Percentiles rank a stretch among this genome's conserved stretches.
Conservation (phyloP, 306 rosid genomes). For the Citrullus colocynthis region DNA sequence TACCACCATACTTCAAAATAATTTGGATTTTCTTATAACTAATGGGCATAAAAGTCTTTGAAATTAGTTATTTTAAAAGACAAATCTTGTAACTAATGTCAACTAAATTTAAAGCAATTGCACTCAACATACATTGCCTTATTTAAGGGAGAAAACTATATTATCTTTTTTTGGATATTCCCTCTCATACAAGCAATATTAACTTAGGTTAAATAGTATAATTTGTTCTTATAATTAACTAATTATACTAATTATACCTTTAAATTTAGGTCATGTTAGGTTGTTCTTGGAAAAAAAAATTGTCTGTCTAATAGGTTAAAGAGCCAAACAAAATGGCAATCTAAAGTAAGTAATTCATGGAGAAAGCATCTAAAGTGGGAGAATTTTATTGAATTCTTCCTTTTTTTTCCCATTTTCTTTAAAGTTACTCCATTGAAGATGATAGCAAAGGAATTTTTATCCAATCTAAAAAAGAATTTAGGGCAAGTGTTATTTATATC, state of each 20-base stretch:
- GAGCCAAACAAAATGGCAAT: not conserved
- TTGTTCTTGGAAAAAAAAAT: not conserved
- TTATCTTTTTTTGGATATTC: not conserved
- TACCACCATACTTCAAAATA: too few relatives aligned
- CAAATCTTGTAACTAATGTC: not conserved
- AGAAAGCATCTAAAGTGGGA: not conserved
- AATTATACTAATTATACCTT: not conserved
- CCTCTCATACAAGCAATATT: not conserved
- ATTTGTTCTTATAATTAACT: not conserved
- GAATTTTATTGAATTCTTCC: not conserved
- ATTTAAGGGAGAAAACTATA: not conserved
- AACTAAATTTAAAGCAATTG: not conserved
- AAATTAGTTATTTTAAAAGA: not conserved
- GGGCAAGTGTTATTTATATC: too few relatives aligned
- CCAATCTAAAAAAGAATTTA: too few relatives aligned
- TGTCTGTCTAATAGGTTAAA: not conserved
- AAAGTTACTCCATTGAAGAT: not conserved
- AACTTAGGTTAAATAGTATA: not conserved
- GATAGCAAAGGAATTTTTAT: too few relatives aligned
- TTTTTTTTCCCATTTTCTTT: not conserved
- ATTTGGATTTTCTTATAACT: not conserved
- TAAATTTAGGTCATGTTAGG: not conserved
- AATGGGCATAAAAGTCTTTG: not conserved
- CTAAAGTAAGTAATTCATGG: not conserved
- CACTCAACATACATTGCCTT: not conserved